Base-by-base conservation (phyloP, 2,329 filamentous ascomycete genomes). In the Fusarium siculi region DNA sequence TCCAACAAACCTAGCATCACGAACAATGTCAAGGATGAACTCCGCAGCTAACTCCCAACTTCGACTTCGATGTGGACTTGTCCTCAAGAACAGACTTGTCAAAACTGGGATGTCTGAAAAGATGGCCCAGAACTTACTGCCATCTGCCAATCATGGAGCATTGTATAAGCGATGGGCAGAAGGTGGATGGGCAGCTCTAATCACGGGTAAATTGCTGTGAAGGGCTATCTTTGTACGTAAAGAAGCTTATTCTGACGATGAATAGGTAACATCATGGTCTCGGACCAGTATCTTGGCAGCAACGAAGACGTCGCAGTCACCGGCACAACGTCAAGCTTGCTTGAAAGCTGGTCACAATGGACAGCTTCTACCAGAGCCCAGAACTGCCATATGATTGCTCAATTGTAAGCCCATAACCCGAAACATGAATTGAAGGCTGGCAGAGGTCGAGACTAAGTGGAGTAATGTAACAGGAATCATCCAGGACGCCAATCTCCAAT, bases 1-100 rank as follows among this genome's bases (percentile, higher is more conserved):
- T 30, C 10, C 8, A 30, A 3, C 1, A 4, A 11, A 30, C 7
- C 15, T 7, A 23, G 4, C 4, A 7, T 1, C 15, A 16, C n/a
- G 42, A 18, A 43, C 5, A 5, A 0, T 0, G 2, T 18, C 16
- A n/a, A 23, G 21, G 4, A 43, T 43, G 53, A 32, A 7, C 2
- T 9, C 5, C 0, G 21, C n/a, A 8, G 18, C 53, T 0, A 21
- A 3, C 2, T 16, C 39, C 0, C 9, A 14, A 1, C 3, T 56
- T 16, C 28, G 6, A 9, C 4, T 44, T 0, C 16, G 9, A 6
- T 46, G 28, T 2, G 39, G 53, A 12, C 28, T 46, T 1, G 12
- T 44, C 4, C 7, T 56, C 2, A 56, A 56, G 3, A 56, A 46
- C 5, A 23, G 39, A 18, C 54, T 56, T 21, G 9, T 56, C 9